phyloP scores from a whole-genome alignment of 805 yeast species.

The Debaryomyces maramus region DNA sequence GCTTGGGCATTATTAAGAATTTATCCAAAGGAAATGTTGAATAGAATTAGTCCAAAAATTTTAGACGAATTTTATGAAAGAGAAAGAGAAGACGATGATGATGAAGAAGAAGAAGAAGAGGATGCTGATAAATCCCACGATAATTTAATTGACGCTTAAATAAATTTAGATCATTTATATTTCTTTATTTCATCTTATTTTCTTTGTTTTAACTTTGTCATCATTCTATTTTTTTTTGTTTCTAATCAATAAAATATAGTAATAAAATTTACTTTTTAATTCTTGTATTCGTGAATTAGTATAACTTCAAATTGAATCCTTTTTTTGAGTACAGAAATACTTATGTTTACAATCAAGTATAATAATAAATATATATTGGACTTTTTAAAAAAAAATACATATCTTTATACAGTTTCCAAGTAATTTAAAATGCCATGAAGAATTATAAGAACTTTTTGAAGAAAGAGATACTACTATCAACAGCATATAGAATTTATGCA shows the following conservation, averaged over 20 bases:
- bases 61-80: slow-evolving; percentile 94
- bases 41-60: slow-evolving; percentile 98
- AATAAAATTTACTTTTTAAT: not conserved
- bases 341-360: too few relatives aligned
- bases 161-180: slow-evolving; percentile 1
- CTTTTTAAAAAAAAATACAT: too few relatives aligned
- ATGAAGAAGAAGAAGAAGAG: slow-evolving; percentile 45
- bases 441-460: too few relatives aligned
- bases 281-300: too few relatives aligned
- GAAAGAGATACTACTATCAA: too few relatives aligned
- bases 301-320: too few relatives aligned
- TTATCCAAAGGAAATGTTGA: slow-evolving; percentile 97
- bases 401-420: too few relatives aligned
- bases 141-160: slow-evolving; percentile 40
- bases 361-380: too few relatives aligned
- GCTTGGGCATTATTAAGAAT: slow-evolving; percentile 98
- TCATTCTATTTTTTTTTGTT: not conserved
- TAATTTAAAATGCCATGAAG: too few relatives aligned
- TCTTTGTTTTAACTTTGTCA: not conserved
- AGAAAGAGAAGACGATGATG: slow-evolving; percentile 66
- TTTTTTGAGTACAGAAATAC: too few relatives aligned
- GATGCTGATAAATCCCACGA: slow-evolving; percentile 41
- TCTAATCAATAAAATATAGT: not conserved
- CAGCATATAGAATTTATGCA: too few relatives aligned
- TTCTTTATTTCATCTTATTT: slow-evolving; percentile 1